phyloP scores from a whole-genome alignment of 176 grass and related monocot species.

The Musa troglodytarum region DNA sequence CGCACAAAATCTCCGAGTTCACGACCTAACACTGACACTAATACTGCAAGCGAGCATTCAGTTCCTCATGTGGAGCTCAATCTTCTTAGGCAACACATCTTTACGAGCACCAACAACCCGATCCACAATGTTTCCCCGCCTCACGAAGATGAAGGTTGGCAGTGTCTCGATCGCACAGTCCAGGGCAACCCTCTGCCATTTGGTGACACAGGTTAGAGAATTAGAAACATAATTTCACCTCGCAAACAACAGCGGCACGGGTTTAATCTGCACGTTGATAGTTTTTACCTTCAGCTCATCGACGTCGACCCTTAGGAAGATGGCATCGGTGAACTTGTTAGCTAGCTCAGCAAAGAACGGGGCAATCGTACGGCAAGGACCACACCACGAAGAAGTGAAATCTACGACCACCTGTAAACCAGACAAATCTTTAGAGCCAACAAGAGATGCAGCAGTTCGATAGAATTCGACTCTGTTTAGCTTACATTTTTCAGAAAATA shows the following conservation, averaged over 20 bases:
- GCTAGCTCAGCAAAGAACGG: slow-evolving; percentile 41
- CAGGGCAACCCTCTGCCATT: slow-evolving; percentile 31
- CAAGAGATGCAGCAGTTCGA: neutral
- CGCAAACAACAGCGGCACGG: neutral
- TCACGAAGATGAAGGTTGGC: slow-evolving; percentile 54
- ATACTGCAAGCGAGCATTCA: neutral
- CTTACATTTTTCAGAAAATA: too few species aligned
- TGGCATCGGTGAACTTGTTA: slow-evolving; percentile 31
- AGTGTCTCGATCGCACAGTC: slow-evolving; percentile 38
- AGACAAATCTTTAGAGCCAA: neutral
- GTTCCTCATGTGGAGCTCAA: slow-evolving; percentile 9
- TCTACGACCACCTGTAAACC: slow-evolving; percentile 56
- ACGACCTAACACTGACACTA: neutral
- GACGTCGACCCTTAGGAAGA: slow-evolving; percentile 70
- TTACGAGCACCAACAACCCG: slow-evolving; percentile 39
- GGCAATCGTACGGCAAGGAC: slow-evolving; percentile 50
- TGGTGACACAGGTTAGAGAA: neutral
- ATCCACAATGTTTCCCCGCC: slow-evolving; percentile 22
- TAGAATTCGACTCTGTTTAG: neutral
- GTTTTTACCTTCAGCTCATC: slow-evolving; percentile 53
- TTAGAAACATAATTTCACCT: neutral
- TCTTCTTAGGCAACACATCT: slow-evolving; percentile 25
- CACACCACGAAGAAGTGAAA: slow-evolving; percentile 75
- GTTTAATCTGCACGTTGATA: neutral
- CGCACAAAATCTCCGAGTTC: neutral